Percentiles rank a stretch among this genome's conserved stretches.
Conservation (phyloP, 2,329 filamentous ascomycete genomes). For the Fusarium foetens region DNA sequence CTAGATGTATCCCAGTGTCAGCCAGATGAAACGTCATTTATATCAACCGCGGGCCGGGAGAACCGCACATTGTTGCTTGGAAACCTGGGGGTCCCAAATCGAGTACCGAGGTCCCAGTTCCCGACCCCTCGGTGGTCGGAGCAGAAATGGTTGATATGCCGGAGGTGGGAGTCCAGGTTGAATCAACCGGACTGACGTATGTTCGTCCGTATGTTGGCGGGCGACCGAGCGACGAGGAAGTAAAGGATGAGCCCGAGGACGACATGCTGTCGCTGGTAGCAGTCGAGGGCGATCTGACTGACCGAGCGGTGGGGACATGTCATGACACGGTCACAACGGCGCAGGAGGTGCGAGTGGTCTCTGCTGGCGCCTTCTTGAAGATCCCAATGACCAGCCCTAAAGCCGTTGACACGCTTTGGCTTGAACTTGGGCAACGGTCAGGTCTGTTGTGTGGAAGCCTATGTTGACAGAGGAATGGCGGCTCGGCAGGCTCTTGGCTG, state of each 20-base stretch:
- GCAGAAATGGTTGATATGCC: constrained; percentile 57
- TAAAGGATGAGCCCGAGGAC: constrained; percentile 61
- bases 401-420: constrained; percentile 25
- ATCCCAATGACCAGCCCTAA: constrained; percentile 30
- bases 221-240: constrained; percentile 57
- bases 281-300: constrained; percentile 44
- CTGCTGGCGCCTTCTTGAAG: constrained; percentile 37
- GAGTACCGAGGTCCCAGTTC: constrained; percentile 55
- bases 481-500: constrained; percentile 18
- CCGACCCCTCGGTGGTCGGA: constrained; percentile 51
- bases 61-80: constrained; percentile 62
- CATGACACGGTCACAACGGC: constrained; percentile 45
- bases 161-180: constrained; percentile 59
- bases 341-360: constrained; percentile 35
- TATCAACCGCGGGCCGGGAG: background rate
- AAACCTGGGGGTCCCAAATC: constrained; percentile 65
- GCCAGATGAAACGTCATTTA: constrained; percentile 26
- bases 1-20: constrained; percentile 47
- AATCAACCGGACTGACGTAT: constrained; percentile 56
- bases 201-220: constrained; percentile 55
- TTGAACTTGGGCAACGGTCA: constrained; percentile 6
- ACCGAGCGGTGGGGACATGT: constrained; percentile 46
- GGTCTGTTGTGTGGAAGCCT: constrained; percentile 7
- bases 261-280: constrained; percentile 52
- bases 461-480: constrained; percentile 9